Evolutionary conservation across 2,329 filamentous ascomycete species (phyloP).

Genomic region (Monilinia vaccinii-corymbosi): DNA sequence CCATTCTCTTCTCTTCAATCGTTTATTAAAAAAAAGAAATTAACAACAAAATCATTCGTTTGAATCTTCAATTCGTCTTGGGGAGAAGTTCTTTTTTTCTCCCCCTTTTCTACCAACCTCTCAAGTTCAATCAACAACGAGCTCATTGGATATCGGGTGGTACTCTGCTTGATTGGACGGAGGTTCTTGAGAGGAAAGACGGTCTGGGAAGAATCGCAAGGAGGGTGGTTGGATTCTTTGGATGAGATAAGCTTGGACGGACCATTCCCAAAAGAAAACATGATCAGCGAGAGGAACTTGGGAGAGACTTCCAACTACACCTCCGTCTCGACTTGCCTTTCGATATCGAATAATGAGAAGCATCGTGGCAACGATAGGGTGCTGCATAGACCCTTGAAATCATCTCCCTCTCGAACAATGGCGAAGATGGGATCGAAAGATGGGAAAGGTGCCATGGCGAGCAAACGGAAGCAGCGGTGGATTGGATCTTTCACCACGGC

Average conservation of each 20-base stretch:
- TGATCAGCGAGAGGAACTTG: background rate
- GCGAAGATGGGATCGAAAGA: constrained; percentile 7
- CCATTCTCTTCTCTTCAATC: background rate
- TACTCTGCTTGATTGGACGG: background rate
- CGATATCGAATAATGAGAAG: constrained; percentile 6
- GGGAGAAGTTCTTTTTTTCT: constrained; percentile 6
- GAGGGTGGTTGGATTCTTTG: background rate
- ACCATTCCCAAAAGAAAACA: background rate
- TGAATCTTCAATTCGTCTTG: constrained; percentile 8
- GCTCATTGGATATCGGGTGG: constrained; percentile 8
- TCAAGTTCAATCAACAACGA: background rate
- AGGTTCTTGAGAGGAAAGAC: background rate
- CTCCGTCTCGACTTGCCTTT: background rate
- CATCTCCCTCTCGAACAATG: constrained; percentile 10
- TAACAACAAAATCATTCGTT: constrained; percentile 6
- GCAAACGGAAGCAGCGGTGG: constrained; percentile 18
- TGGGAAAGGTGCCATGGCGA: constrained; percentile 4
- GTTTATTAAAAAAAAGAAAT: background rate
- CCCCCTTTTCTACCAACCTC: background rate
- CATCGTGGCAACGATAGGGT: constrained; percentile 10
- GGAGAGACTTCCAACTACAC: background rate
- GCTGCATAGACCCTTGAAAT: background rate
- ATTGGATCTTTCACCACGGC: constrained; percentile 19
- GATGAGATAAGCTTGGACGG: background rate
- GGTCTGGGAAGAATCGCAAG: background rate